Evolutionary conservation across 2,329 filamentous ascomycete genomes (phyloP).

Genomic region (Ascochyta fabae): DNA sequence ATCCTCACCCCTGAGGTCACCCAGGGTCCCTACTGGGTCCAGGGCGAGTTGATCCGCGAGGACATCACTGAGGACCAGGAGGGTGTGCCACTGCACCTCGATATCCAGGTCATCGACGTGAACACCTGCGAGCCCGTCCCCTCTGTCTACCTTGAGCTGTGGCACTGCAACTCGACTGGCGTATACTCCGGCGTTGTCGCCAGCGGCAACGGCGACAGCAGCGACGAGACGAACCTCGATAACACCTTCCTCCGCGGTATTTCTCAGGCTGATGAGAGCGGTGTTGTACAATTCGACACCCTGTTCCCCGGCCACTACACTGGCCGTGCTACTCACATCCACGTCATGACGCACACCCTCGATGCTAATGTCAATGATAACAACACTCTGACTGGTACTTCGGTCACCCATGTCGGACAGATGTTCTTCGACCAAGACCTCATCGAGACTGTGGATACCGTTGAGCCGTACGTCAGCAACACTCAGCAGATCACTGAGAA

Average conservation of each 20-base stretch:
- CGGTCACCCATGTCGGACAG: conserved; percentile 67
- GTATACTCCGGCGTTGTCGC: conserved; percentile 48
- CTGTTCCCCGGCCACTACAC: conserved; percentile 54
- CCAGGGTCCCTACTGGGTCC: conserved; percentile 51
- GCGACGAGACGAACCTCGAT: conserved; percentile 42
- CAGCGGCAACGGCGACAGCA: conserved; percentile 51
- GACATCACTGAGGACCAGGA: conserved; percentile 57
- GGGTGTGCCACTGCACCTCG: conserved; percentile 58
- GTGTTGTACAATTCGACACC: conserved; percentile 58
- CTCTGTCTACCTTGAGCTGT: conserved; percentile 60
- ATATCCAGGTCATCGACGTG: conserved; percentile 62
- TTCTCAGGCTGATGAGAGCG: conserved; percentile 55
- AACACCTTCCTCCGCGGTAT: conserved; percentile 57
- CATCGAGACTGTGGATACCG: conserved; percentile 57
- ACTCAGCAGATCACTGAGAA: conserved; percentile 57
- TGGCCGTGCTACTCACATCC: conserved; percentile 46
- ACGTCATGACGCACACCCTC: conserved; percentile 46
- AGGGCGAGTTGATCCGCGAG: conserved; percentile 58
- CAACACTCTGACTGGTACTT: conserved; percentile 58
- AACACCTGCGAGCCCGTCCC: conserved; percentile 60
- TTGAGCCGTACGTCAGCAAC: conserved; percentile 53
- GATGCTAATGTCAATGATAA: conserved; percentile 51
- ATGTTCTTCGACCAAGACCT: conserved; percentile 69
- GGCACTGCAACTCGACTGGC: conserved; percentile 54
- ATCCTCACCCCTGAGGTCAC: conserved; percentile 45